Evolutionary conservation across 2,329 filamentous ascomycete genomes (phyloP), one percentile per base, ranked within the genome.

Genomic region (Penicillium sp.): DNA sequence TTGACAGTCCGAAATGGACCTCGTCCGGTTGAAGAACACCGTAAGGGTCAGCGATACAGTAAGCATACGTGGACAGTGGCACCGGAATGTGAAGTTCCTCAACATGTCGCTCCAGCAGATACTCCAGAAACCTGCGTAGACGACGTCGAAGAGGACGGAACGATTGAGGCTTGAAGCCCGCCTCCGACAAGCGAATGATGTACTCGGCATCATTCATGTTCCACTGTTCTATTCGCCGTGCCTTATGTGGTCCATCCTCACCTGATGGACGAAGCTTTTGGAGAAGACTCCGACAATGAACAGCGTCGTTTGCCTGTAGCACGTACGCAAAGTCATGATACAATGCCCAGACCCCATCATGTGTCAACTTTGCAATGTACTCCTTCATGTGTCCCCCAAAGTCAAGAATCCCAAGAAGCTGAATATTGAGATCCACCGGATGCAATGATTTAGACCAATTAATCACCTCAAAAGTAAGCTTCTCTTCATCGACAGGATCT

Each of bases 401-500:
- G 1, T 77, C 67, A 10, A 86, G 61, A 23, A 86, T 81, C 0
- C 76, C 76, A 7, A 86, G 69, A 42, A 85, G 79, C 8, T 81
- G 79, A 2, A 77, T 70, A 54, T 84, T 81, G 0, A 86, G 66
- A 6, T 75, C 68, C 2, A 76, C 76, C 0, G 75, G 59, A n/a
- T 67, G 69, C 6, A 79, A 68, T 1, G 65, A 63, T 6, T 71
- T 73, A 4, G 78, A 79, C 59, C 71, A 79, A 23, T 76, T 77
- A 9, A 80, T 70, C 4, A 85, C 73, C 46, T 85, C 82, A 54
- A 85, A 84, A 0, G 79, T 82, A n/a, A 81, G 66, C 45, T 82
- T 74, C 45, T 70, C 76, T 0, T 66, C 65, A 26, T 74, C 68
- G 6, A 74, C 64, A 10, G 64, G 62, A 0, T 58, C 53, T 21